Evolutionary conservation across 805 yeast species (phyloP).

Genomic region (Brettanomyces anomalus): DNA sequence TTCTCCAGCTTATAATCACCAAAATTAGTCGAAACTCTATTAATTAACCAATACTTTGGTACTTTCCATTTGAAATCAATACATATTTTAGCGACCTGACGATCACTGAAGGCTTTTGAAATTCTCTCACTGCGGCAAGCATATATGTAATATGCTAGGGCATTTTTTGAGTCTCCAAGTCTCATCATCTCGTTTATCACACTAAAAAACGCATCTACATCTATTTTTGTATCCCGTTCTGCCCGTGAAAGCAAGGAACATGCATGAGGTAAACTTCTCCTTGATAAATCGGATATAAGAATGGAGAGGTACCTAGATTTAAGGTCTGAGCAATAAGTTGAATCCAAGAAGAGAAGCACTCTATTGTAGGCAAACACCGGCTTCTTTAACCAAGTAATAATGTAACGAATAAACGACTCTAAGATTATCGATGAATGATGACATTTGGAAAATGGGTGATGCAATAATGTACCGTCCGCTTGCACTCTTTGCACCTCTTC

Average conservation of each 20-base stretch:
- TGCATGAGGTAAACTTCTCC: not conserved
- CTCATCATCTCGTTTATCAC: constrained; percentile 11
- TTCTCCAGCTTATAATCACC: too few relatives aligned
- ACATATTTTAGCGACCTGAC: constrained; percentile 6
- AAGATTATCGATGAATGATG: not conserved
- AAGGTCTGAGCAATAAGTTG: not conserved
- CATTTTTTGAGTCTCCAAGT: constrained; percentile 12
- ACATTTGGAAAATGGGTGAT: not conserved
- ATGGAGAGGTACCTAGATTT: not conserved
- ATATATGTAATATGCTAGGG: constrained; percentile 9
- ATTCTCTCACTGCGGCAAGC: not conserved
- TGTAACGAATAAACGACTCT: not conserved
- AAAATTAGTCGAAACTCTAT: not conserved
- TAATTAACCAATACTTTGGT: constrained; percentile 1
- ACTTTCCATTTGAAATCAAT: constrained; percentile 11
- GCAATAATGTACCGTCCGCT: not conserved
- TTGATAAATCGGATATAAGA: not conserved
- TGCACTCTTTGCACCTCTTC: not conserved
- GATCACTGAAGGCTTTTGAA: not conserved
- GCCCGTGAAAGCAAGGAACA: not conserved
- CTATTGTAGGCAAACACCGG: constrained; percentile 7
- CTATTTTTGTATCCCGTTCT: constrained; percentile 3
- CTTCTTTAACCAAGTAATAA: constrained; percentile 1
- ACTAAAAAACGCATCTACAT: constrained; percentile 9
- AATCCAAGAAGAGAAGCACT: not conserved